Evolutionary conservation across 2,329 filamentous ascomycete genomes (phyloP).

Genomic region (Monilinia polystroma): DNA sequence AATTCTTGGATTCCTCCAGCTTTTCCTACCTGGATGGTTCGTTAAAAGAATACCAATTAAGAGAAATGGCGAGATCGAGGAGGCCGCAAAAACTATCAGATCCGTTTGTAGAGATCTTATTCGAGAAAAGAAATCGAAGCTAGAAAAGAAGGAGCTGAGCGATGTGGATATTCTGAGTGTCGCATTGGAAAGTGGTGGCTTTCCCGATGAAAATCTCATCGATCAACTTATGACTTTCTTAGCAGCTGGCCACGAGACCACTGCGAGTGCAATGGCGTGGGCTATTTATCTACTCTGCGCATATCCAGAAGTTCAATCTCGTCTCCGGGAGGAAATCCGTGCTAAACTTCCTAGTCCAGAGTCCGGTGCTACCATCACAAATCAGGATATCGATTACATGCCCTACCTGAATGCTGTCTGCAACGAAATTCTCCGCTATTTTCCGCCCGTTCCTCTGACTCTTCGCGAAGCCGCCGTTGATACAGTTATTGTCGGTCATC

Average conservation of each 20-base stretch:
- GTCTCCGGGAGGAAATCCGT: slow-evolving; percentile 68
- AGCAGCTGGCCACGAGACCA: slow-evolving; percentile 79
- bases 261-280: slow-evolving; percentile 74
- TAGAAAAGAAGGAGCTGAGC: slow-evolving; percentile 50
- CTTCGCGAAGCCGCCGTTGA: slow-evolving; percentile 63
- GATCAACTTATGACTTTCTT: slow-evolving; percentile 92
- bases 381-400: slow-evolving; percentile 65
- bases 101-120: slow-evolving; percentile 68
- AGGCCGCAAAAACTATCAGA: slow-evolving; percentile 60
- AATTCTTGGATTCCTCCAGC: slow-evolving; percentile 55
- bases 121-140: slow-evolving; percentile 61
- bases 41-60: slow-evolving; percentile 64
- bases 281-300: slow-evolving; percentile 67
- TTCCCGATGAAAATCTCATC: slow-evolving; percentile 76
- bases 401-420: slow-evolving; percentile 79
- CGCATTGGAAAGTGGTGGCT: slow-evolving; percentile 72
- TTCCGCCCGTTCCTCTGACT: slow-evolving; percentile 69
- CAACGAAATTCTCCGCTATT: slow-evolving; percentile 73
- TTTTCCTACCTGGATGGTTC: slow-evolving; percentile 64
- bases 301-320: slow-evolving; percentile 62
- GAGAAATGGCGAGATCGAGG: slow-evolving; percentile 64
- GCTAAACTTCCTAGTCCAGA: slow-evolving; percentile 54
- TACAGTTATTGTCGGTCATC: slow-evolving; percentile 63
- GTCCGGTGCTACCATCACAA: slow-evolving; percentile 46
- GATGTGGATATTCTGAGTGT: slow-evolving; percentile 78